These are phyloP conservation scores for Ochromonadaceae sp. DNA, from an alignment of 352 stramenopile genomes.

Conservation along the genomic window DNA sequence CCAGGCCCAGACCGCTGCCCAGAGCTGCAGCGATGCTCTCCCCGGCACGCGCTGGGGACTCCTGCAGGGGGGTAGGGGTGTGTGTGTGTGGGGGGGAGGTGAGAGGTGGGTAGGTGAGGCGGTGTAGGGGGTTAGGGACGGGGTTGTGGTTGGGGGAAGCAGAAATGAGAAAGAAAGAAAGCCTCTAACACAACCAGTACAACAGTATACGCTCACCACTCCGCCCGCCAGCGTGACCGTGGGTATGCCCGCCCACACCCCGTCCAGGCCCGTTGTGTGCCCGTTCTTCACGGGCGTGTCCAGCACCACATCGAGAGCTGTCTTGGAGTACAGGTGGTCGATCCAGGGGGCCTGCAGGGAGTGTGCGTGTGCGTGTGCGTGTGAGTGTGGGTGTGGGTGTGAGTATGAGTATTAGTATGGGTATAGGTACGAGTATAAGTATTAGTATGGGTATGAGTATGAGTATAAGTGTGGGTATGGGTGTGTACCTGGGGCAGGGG, in stretches of 20 bases:
- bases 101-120: no score
- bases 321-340: conserved; percentile 51
- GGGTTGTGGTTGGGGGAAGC: no score
- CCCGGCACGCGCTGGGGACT: conserved; percentile 17
- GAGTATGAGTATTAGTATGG: no score
- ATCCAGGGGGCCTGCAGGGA: conserved; percentile 40
- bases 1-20: neutral
- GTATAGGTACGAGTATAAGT: no score
- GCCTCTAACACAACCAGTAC: no score
- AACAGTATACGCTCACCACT: no score
- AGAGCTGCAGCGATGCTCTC: conserved; percentile 32
- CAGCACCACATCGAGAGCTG: conserved; percentile 47
- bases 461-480: no score
- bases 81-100: no score
- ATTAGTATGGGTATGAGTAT: no score
- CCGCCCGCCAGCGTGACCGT: conserved; percentile 46
- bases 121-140: no score
- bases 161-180: neutral
- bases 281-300: conserved; percentile 62
- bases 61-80: no score
- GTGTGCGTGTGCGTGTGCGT: neutral
- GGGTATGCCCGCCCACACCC: conserved; percentile 51
- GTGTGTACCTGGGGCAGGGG: neutral
- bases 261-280: conserved; percentile 54
- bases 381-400: no score